A percentile compares a stretch with the other conserved stretches of the same genome.
These are phyloP conservation scores for Pythium sukuiense DNA, from an alignment of 352 stramenopile genomes.

Conservation along the genomic window DNA sequence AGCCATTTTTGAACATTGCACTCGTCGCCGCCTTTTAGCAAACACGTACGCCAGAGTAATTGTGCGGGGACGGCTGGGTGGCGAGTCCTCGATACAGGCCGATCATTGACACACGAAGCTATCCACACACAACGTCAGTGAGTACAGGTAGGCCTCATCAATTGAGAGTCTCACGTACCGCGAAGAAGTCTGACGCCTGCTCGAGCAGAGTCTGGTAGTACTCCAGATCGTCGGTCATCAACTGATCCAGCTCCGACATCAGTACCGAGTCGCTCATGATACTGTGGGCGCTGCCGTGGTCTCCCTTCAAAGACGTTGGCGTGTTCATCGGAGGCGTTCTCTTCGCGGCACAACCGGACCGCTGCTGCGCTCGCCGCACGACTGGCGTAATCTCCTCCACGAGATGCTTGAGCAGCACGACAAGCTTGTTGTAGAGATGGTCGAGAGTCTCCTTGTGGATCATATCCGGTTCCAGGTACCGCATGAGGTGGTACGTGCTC, in stretches of 20 bases:
- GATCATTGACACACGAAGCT: constrained; percentile 76
- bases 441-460: constrained; percentile 33
- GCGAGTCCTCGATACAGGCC: constrained; percentile 66
- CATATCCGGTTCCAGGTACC: constrained; percentile 34
- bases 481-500: constrained; percentile 40
- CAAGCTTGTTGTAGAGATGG: constrained; percentile 36
- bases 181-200: constrained; percentile 77
- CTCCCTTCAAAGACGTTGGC: not conserved
- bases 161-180: constrained; percentile 31
- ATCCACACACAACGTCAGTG: not conserved
- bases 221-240: constrained; percentile 49
- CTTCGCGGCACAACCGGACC: constrained; percentile 1
- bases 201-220: constrained; percentile 77
- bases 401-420: constrained; percentile 33
- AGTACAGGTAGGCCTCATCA: not conserved
- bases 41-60: constrained; percentile 53
- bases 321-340: not conserved
- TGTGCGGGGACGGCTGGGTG: constrained; percentile 43
- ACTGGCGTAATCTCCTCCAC: constrained; percentile 33
- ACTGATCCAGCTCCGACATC: constrained; percentile 25
- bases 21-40: not conserved
- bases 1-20: not conserved
- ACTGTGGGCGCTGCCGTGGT: constrained; percentile 2
- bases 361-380: constrained; percentile 22
- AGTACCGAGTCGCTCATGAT: constrained; percentile 20